Conservation (phyloP, 306 rosid species). For the Quercus gilva region DNA sequence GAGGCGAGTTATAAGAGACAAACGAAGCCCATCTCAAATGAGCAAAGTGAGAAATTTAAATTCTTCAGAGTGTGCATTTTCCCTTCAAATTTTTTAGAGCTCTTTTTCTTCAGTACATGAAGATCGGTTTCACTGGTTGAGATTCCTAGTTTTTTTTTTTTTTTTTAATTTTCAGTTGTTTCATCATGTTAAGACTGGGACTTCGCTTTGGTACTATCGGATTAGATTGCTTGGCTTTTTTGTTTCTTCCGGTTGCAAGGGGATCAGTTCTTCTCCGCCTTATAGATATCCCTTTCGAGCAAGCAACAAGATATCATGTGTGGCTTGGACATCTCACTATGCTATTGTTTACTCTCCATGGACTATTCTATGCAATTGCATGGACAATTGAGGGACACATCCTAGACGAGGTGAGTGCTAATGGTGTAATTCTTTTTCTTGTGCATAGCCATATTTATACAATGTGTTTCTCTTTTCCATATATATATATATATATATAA, state of each 20-base stretch:
- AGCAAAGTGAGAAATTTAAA: background rate
- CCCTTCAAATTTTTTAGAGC: no score
- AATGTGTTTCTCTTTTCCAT: background rate
- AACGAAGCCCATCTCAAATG: no score
- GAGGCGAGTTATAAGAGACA: no score
- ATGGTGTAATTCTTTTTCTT: constrained; percentile 19
- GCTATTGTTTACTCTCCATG: constrained; percentile 81
- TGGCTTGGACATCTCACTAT: constrained; percentile 99
- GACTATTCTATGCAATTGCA: constrained; percentile 48
- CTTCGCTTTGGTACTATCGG: constrained; percentile 65
- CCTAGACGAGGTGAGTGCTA: constrained; percentile 47
- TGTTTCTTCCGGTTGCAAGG: constrained; percentile 83
- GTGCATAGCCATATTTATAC: background rate
- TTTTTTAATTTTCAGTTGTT: constrained; percentile 40
- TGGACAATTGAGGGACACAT: constrained; percentile 72
- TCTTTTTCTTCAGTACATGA: background rate
- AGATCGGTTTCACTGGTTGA: constrained; percentile 21
- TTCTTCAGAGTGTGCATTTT: background rate
- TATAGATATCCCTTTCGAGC: constrained; percentile 84
- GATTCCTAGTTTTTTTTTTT: constrained; percentile 14
- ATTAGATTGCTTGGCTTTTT: constrained; percentile 58
- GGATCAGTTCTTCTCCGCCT: constrained; percentile 91
- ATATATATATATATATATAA: background rate
- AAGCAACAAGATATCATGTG: constrained; percentile 83
- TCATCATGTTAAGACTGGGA: constrained; percentile 52